Evolutionary conservation across 179 eudicot species (phyloP).

Genomic region (Nepenthes alata): DNA sequence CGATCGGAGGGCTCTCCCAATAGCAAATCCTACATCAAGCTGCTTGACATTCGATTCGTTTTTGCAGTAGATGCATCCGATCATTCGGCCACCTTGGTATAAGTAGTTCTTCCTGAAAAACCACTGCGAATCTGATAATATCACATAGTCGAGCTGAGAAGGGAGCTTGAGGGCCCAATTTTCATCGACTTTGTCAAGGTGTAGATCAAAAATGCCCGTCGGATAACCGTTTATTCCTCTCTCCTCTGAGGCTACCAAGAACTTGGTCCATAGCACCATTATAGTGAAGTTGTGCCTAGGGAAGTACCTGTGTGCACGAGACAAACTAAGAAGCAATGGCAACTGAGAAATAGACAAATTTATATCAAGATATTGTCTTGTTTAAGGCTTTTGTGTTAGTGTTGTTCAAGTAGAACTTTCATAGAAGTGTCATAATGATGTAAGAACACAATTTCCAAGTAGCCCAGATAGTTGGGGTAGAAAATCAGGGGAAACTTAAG

Average conservation of each 20-base stretch:
- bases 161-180: constrained; percentile 30
- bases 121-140: constrained; percentile 58
- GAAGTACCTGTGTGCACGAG: constrained; percentile 9
- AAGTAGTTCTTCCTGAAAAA: constrained; percentile 37
- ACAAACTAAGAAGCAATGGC: neutral
- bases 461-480: too few species aligned
- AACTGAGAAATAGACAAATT: too few species aligned
- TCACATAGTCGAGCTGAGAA: constrained; percentile 26
- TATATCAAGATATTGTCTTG: too few species aligned
- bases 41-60: constrained; percentile 21
- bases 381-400: too few species aligned
- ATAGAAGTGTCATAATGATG: too few species aligned
- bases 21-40: constrained; percentile 20
- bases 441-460: too few species aligned
- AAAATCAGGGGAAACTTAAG: too few species aligned
- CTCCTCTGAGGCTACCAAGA: constrained; percentile 20
- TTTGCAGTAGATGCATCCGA: constrained; percentile 46
- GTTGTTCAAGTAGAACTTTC: too few species aligned
- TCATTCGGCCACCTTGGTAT: constrained; percentile 20
- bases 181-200: constrained; percentile 44
- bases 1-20: constrained; percentile 28
- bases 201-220: constrained; percentile 34
- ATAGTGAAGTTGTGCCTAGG: constrained; percentile 30
- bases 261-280: constrained; percentile 30
- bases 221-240: constrained; percentile 24